Base-by-base conservation (phyloP, 1,284 basidiomycete species). In the Porodaedalea pini region DNA sequence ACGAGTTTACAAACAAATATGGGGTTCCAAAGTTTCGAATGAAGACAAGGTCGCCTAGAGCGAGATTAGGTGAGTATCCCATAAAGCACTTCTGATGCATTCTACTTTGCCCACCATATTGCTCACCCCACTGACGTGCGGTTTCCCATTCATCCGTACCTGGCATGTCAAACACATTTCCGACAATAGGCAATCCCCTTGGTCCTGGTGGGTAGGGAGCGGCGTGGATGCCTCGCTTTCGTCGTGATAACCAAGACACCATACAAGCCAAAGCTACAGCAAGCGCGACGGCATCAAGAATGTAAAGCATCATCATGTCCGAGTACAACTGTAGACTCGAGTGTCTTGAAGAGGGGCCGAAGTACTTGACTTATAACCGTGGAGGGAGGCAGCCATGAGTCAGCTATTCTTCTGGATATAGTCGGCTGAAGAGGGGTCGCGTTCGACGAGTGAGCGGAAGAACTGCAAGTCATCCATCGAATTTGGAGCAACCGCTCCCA, bases 151-250 rank as follows among this genome's bases (percentile, higher is more conserved):
- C 51, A 11, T 59, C 50, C 11, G 27, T 29, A 36, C 60, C 37
- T 13, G 63, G 63, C 29, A 64, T 54, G 23, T 64, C 59, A 19
- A 61, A 43, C 2, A 55, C 50, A 39, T 64, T 64, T 4, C 63
- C 63, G n/a, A 64, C 21, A 13, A 64, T 27, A 13, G 62, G 63
- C 4, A 61, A 19, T 17, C 61, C 51, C 25, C 52, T 51, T 6
- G 61, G 63, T 3, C 63, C 63, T 2, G 63, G 63, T 15, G 62
- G 62, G n/a, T 55, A 51, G 17, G 39, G 39, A 17, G 31, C 29
- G 8, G 15, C 43, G 23, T 17, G 23, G 7, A n/a, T 13, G n/a
- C 32, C 19, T 11, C 41, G 29, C 31, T 47, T 37, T 21, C 21
- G 27, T 32, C 53, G 13, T 11, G 36, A 8, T 10, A 39, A 15